A percentile compares a stretch with the other conserved stretches of the same genome.
Conservation (phyloP, 306 rosid genomes). For the Cyamopsis tetragonoloba region DNA sequence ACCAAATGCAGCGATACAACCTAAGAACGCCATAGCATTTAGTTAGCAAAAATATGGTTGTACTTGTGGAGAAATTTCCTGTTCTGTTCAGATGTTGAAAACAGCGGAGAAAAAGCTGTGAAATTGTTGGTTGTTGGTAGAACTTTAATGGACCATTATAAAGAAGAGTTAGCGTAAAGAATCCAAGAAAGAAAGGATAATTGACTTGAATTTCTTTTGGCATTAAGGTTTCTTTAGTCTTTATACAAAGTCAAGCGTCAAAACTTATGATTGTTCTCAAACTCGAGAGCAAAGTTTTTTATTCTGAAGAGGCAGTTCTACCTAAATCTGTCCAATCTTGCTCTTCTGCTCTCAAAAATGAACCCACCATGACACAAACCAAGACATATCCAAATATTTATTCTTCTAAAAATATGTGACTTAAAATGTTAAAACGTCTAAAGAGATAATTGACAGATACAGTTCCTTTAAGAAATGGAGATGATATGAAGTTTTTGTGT, state of each 20-base stretch:
- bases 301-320: slow-evolving; percentile 57
- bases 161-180: slow-evolving; percentile 26
- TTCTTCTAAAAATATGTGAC: no score
- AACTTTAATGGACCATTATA: slow-evolving; percentile 36
- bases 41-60: neutral
- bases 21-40: neutral
- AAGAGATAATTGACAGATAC: no score
- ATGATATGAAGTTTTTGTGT: no score
- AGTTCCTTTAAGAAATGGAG: no score
- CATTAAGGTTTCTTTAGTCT: slow-evolving; percentile 21
- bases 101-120: slow-evolving; percentile 24
- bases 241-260: slow-evolving; percentile 25
- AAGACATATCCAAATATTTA: no score
- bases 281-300: slow-evolving; percentile 26
- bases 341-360: slow-evolving; percentile 6
- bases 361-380: slow-evolving; percentile 34
- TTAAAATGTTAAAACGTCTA: no score
- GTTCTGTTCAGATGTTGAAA: slow-evolving; percentile 28
- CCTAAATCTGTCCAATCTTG: slow-evolving; percentile 38
- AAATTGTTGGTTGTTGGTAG: slow-evolving; percentile 46
- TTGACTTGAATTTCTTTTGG: slow-evolving; percentile 35
- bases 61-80: neutral
- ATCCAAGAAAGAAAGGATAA: slow-evolving; percentile 36
- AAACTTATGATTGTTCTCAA: neutral
- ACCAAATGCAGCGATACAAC: neutral